Base-by-base conservation (phyloP, 2,329 filamentous ascomycete genomes). In the Xylaria sp. region DNA sequence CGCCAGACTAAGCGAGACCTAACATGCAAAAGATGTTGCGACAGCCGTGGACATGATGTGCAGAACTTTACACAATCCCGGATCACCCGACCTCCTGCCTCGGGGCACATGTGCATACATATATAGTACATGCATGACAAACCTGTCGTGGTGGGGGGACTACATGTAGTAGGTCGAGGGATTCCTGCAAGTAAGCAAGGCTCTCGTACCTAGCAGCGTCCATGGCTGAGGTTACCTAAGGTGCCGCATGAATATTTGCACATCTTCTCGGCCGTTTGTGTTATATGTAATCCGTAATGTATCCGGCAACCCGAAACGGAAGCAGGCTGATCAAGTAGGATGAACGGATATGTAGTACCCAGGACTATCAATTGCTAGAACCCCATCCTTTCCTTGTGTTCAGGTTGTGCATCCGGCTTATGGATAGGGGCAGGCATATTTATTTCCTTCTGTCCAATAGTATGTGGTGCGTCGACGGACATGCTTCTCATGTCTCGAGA, bases 21-120 rank as follows among this genome's bases (percentile, higher is more conserved):
- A 52, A 8, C 7, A 16, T 47, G 38, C 40, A 22, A 21, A 53
- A 37, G 21, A 44, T 44, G 37, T 22, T 13, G 29, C 29, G 29
- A 34, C 16, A 34, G 5, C 29, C 29, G 6, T 34, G 24, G 16
- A 13, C 6, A 34, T 34, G 29, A 34, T 52, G 54, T 52, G 49
- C 50, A 48, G 50, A 52, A 34, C 29, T 13, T 34, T 34, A 13
- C n/a, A n/a, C n/a, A n/a, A n/a, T n/a, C n/a, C 47, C 22, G 46
- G 49, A 54, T 60, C 55, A 60, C 49, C 58, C 58, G 58, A 60
- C 58, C 42, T 47, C 34, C 55, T 60, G 58, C 58, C 55, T 52
- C 58, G 58, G 52, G 18, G 53, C n/a, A n/a, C n/a, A n/a, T n/a
- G n/a, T n/a, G n/a, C n/a, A n/a, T n/a, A n/a, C n/a, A n/a, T n/a